A percentile compares a stretch with the other conserved stretches of the same genome.
Conservation (phyloP, 1,139 yeast species). For the Saccharomyces hybrid region DNA sequence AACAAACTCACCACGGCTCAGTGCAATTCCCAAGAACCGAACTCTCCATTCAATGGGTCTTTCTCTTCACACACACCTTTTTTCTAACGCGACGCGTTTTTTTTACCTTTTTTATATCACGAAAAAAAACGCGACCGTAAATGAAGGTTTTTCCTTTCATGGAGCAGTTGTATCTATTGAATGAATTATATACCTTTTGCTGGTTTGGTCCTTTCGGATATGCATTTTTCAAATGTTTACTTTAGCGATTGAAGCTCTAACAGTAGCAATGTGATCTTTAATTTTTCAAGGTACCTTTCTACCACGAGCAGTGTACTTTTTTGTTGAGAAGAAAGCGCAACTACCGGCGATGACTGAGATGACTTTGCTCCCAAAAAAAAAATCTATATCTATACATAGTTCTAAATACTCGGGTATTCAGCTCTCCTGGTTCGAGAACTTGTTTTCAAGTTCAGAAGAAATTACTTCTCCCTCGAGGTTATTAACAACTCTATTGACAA, state of each 20-base stretch:
- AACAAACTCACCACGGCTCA: background rate
- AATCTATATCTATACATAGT: background rate
- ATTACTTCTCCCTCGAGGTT: constrained; percentile 49
- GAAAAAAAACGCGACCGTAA: background rate
- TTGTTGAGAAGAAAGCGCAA: background rate
- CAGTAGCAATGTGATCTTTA: background rate
- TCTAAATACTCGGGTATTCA: background rate
- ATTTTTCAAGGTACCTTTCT: background rate
- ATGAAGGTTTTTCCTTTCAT: background rate
- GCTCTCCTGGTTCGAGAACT: constrained; percentile 22
- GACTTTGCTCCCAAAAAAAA: background rate
- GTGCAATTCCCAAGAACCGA: background rate
- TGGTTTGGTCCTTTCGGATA: background rate
- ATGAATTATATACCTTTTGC: background rate
- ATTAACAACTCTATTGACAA: constrained; percentile 42
- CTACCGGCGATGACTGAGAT: background rate
- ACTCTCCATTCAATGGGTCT: background rate
- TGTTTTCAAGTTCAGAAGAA: constrained; percentile 46
- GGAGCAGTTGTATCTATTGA: background rate
- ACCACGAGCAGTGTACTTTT: background rate
- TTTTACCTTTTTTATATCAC: background rate
- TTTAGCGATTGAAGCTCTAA: background rate
- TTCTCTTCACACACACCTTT: background rate
- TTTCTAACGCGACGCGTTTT: background rate
- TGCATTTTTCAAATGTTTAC: background rate